These are phyloP conservation scores for Aristolochia fimbriata DNA, from an alignment of 164 flowering plant genomes.

Conservation along the genomic window DNA sequence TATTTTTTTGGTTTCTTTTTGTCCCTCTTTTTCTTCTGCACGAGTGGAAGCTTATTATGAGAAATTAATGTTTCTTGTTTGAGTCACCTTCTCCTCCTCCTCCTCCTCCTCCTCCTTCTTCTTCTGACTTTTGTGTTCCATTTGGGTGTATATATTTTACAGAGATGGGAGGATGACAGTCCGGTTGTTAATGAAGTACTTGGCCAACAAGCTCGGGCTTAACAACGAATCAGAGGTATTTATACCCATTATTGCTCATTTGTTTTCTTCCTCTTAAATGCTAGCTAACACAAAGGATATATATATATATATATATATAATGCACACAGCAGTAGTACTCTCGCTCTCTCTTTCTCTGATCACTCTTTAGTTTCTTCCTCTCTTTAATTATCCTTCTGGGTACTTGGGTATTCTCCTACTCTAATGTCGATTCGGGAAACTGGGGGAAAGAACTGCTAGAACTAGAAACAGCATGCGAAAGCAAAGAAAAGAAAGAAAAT, in stretches of 20 bases:
- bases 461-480: too few species aligned
- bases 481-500: conserved; percentile 4
- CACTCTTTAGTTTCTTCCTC: not conserved
- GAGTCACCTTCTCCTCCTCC: too few species aligned
- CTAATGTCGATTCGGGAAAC: too few species aligned
- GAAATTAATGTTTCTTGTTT: not conserved
- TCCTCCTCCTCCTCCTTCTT: too few species aligned
- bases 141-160: conserved; percentile 4
- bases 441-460: too few species aligned
- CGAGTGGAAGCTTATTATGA: not conserved
- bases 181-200: conserved; percentile 69
- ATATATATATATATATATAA: too few species aligned
- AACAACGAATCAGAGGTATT: conserved; percentile 93
- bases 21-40: too few species aligned
- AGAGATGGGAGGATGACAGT: conserved; percentile 94
- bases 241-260: conserved; percentile 1
- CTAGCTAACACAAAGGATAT: too few species aligned
- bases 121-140: not conserved
- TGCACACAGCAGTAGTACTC: not conserved
- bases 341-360: not conserved
- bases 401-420: too few species aligned
- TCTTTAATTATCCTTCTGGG: too few species aligned
- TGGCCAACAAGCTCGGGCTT: conserved; percentile 80
- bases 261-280: not conserved
- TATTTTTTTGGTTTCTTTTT: too few species aligned